phyloP scores from a whole-genome alignment of 495 filamentous ascomycete genomes.

The Haplographium delicatum region DNA sequence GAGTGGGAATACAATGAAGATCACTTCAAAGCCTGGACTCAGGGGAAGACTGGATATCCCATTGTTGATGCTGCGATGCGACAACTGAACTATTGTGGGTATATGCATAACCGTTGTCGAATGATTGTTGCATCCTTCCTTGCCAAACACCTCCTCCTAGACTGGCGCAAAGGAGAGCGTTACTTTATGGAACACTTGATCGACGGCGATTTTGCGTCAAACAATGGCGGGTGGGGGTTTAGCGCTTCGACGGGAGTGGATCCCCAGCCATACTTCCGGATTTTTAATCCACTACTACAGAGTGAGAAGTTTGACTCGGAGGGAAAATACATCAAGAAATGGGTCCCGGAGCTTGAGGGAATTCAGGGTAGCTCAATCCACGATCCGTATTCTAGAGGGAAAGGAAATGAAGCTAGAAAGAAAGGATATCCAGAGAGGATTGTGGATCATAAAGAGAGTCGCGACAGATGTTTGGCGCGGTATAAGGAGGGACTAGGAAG shows the following conservation, averaged over 20 bases:
- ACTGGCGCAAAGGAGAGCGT: conserved; percentile 86
- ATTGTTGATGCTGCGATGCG: conserved; percentile 94
- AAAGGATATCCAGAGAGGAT: conserved; percentile 69
- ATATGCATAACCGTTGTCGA: conserved; percentile 86
- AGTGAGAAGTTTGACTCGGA: conserved; percentile 75
- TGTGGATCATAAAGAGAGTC: conserved; percentile 64
- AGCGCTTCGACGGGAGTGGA: conserved; percentile 75
- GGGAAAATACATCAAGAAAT: conserved; percentile 65
- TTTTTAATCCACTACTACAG: conserved; percentile 85
- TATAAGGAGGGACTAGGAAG: conserved; percentile 66
- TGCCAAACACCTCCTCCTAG: conserved; percentile 77
- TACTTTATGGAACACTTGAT: conserved; percentile 88
- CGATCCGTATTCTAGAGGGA: conserved; percentile 69
- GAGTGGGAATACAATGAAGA: conserved; percentile 70
- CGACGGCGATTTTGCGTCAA: conserved; percentile 89
- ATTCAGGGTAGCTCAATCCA: conserved; percentile 64
- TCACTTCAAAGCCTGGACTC: conserved; percentile 68
- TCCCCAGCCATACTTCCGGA: conserved; percentile 86
- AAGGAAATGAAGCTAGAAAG: conserved; percentile 50
- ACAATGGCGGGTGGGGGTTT: conserved; percentile 93
- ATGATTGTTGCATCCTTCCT: conserved; percentile 89
- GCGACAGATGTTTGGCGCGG: conserved; percentile 60
- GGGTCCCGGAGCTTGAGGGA: conserved; percentile 63
- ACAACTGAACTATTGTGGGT: conserved; percentile 63
- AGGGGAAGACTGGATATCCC: conserved; percentile 75